phyloP scores from a whole-genome alignment of 768 basidiomycete genomes.

The Trametes punicea region DNA sequence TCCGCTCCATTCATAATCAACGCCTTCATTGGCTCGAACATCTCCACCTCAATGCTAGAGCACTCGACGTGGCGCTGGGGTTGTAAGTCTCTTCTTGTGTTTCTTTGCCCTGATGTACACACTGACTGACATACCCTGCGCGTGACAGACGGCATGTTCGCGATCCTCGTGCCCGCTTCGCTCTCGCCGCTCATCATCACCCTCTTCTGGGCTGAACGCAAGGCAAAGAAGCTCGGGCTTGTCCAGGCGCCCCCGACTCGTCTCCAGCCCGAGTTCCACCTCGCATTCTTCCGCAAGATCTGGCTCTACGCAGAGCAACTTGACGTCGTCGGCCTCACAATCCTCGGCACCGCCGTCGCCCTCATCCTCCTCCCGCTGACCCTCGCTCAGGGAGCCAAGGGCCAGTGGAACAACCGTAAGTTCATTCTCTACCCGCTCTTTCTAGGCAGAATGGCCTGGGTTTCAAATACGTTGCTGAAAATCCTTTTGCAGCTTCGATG shows the following conservation, averaged over 20 bases:
- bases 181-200: slow-evolving; percentile 28
- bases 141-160: slow-evolving; percentile 32
- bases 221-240: slow-evolving; percentile 26
- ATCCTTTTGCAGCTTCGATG: slow-evolving; percentile 27
- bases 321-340: slow-evolving; percentile 29
- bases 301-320: slow-evolving; percentile 28
- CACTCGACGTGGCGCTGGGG: slow-evolving; percentile 66
- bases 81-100: slow-evolving; percentile 33
- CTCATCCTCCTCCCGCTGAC: slow-evolving; percentile 33
- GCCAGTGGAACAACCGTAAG: slow-evolving; percentile 30
- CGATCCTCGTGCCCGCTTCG: slow-evolving; percentile 26
- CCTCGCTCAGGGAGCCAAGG: slow-evolving; percentile 24
- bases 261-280: slow-evolving; percentile 31
- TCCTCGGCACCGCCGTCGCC: slow-evolving; percentile 31
- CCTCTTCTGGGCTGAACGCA: slow-evolving; percentile 29
- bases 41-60: slow-evolving; percentile 43
- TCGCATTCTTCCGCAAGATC: slow-evolving; percentile 39
- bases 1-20: slow-evolving; percentile 58
- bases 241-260: slow-evolving; percentile 42
- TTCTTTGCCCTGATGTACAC: background rate
- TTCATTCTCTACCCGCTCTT: slow-evolving; percentile 16
- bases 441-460: too few species aligned
- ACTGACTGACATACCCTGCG: background rate
- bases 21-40: slow-evolving; percentile 61
- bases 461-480: background rate